Evolutionary conservation across 225 moss, liverwort and hornwort genomes (phyloP).

Genomic region (Polytrichum formosum): DNA sequence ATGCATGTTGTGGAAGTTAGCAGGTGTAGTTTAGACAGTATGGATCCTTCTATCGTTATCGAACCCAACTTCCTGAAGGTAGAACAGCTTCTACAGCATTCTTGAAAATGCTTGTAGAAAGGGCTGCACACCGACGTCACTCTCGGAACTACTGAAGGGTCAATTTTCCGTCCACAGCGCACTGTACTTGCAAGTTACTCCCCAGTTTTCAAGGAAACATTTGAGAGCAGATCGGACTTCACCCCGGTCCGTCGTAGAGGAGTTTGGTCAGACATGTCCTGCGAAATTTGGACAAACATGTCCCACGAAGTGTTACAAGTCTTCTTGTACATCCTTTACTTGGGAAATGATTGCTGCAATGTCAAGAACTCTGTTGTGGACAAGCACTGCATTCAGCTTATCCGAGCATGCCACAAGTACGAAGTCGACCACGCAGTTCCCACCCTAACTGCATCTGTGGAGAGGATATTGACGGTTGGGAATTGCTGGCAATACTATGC

Average conservation of each 20-base stretch:
- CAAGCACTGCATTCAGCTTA: constrained; percentile 5
- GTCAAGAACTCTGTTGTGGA: background rate
- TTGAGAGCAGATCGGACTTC: background rate
- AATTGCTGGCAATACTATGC: constrained; percentile 1
- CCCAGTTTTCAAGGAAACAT: background rate
- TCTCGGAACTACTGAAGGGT: background rate
- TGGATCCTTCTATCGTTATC: too few relatives aligned
- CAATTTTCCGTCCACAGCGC: background rate
- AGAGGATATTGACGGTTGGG: background rate
- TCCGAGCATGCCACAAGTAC: background rate
- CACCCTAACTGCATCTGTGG: background rate
- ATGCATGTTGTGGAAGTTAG: too few relatives aligned
- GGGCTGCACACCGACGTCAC: background rate
- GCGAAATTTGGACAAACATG: too few relatives aligned
- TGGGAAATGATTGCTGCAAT: background rate
- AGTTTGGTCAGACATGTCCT: background rate
- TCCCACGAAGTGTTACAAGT: background rate
- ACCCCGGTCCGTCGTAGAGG: background rate
- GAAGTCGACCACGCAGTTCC: background rate
- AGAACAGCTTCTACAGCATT: background rate
- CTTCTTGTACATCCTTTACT: background rate
- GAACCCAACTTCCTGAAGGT: too few relatives aligned
- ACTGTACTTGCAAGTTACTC: constrained; percentile 1
- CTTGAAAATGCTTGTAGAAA: background rate
- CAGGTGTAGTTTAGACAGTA: too few relatives aligned